These are phyloP conservation scores for Exophiala sp. DNA, from an alignment of 2,329 filamentous ascomycete species.

Conservation along the genomic window DNA sequence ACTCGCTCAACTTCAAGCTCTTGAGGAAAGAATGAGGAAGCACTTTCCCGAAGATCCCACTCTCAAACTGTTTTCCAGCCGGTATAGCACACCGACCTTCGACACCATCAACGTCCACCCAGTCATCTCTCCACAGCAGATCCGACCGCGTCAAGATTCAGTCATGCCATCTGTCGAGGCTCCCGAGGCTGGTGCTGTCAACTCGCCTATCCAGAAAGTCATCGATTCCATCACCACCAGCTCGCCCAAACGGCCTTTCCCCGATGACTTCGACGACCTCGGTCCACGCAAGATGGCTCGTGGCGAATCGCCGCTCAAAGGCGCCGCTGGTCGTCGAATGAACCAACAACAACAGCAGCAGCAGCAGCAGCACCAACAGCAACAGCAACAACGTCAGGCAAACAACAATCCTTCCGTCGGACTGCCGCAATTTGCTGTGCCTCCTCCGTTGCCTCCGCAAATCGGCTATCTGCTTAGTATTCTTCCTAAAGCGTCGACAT, in stretches of 20 bases:
- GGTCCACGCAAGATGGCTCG: conserved; percentile 81
- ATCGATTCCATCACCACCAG: conserved; percentile 35
- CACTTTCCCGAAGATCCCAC: conserved; percentile 85
- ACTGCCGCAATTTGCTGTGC: conserved; percentile 49
- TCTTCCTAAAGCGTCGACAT: conserved; percentile 66
- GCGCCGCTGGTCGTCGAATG: conserved; percentile 75
- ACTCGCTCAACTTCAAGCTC: conserved; percentile 77
- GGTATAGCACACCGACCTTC: conserved; percentile 68
- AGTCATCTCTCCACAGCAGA: conserved; percentile 78
- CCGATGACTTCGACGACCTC: conserved; percentile 67
- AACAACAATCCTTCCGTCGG: conserved; percentile 29
- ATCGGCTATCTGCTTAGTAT: conserved; percentile 60
- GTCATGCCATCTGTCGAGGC: conserved; percentile 34
- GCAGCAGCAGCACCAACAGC: conserved; percentile 31
- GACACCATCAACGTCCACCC: conserved; percentile 75
- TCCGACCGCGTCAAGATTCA: conserved; percentile 56
- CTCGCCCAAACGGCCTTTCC: conserved; percentile 54
- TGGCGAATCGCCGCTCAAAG: conserved; percentile 89
- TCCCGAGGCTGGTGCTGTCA: conserved; percentile 29
- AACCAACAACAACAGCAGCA: conserved; percentile 53
- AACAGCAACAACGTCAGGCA: conserved; percentile 48
- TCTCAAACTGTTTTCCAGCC: conserved; percentile 66
- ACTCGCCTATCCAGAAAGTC: conserved; percentile 35
- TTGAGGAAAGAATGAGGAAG: conserved; percentile 88
- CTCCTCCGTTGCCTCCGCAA: conserved; percentile 66